These are phyloP conservation scores for Dunaliella sp. DNA, from an alignment of 139 green algal species.

Conservation along the genomic window DNA sequence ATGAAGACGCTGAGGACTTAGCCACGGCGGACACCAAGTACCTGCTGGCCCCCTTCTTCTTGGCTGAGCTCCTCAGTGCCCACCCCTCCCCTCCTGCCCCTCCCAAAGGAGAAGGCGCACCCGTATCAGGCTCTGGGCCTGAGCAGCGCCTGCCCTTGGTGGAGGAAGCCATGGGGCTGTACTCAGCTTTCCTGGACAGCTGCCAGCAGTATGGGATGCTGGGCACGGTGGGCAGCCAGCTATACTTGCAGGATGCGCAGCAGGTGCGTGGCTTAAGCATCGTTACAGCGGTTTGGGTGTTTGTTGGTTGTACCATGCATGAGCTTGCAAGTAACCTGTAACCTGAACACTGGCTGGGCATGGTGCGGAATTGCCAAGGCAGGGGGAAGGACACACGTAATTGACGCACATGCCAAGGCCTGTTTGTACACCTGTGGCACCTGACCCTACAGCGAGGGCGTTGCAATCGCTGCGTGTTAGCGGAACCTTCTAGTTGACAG, in stretches of 20 bases:
- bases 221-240: conserved; percentile 4
- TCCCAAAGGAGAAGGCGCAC: not conserved
- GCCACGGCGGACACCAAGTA: conserved; percentile 59
- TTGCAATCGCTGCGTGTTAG: too few relatives aligned
- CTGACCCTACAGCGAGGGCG: too few relatives aligned
- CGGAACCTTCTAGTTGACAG: too few relatives aligned
- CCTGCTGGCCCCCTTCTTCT: conserved; percentile 49
- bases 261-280: too few relatives aligned
- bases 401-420: too few relatives aligned
- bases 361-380: too few relatives aligned
- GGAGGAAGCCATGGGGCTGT: not conserved
- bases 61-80: conserved; percentile 25
- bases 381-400: too few relatives aligned
- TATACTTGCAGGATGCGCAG: conserved; percentile 8
- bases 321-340: too few relatives aligned
- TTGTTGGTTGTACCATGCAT: too few relatives aligned
- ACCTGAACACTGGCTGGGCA: too few relatives aligned
- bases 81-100: not conserved
- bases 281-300: too few relatives aligned
- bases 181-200: conserved; percentile 18
- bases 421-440: too few relatives aligned
- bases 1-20: conserved; percentile 61
- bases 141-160: not conserved
- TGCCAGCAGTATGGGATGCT: conserved; percentile 38
- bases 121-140: not conserved